A percentile compares a stretch with the other conserved stretches of the same genome.
Conservation (phyloP, 306 rosid species). For the Quercus bicolor region DNA sequence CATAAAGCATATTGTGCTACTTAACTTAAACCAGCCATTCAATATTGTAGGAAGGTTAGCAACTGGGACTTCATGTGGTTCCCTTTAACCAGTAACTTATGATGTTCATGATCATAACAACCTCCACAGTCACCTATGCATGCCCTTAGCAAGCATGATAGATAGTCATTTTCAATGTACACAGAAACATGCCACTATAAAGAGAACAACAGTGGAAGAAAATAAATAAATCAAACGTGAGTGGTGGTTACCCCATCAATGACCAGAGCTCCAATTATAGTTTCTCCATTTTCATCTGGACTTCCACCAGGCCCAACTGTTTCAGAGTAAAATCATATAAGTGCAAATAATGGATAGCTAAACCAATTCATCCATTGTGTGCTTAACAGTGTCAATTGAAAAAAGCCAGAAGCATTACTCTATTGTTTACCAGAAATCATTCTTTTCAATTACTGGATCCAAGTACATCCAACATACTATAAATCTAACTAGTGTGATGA, state of each 20-base stretch:
- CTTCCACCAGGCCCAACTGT: constrained; percentile 98
- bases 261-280: constrained; percentile 82
- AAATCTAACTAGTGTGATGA: background rate
- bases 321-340: constrained; percentile 3
- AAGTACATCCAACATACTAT: background rate
- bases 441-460: background rate
- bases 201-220: background rate
- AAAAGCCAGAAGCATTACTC: background rate
- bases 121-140: constrained; percentile 90
- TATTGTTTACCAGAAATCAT: background rate
- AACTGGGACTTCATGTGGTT: too few species aligned
- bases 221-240: background rate
- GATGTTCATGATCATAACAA: constrained; percentile 16
- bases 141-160: constrained; percentile 51
- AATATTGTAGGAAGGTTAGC: too few species aligned
- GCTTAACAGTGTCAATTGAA: background rate
- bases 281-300: constrained; percentile 95
- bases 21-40: too few species aligned
- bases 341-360: background rate
- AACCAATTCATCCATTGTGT: background rate
- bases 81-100: too few species aligned
- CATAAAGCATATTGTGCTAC: too few species aligned
- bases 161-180: constrained; percentile 26
- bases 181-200: background rate
- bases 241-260: constrained; percentile 79